phyloP scores from a whole-genome alignment of 2,329 filamentous ascomycete genomes.

The Colletotrichum incanum region DNA sequence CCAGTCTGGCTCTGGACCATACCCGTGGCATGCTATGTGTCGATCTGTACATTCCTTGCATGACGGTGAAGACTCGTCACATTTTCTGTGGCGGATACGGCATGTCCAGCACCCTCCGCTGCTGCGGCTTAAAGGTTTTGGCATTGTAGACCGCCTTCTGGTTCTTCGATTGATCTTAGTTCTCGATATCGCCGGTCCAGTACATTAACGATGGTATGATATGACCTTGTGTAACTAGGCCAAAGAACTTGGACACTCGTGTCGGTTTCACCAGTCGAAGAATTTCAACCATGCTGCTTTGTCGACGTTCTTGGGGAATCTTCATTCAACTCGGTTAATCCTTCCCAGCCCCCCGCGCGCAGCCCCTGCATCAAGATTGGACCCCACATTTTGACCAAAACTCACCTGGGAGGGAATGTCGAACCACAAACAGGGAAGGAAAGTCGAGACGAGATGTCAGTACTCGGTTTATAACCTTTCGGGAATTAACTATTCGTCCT shows the following conservation, averaged over 20 bases:
- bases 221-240: background rate
- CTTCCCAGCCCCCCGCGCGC: conserved; percentile 8
- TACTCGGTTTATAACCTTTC: background rate
- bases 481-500: too few species aligned
- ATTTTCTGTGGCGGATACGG: conserved; percentile 50
- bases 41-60: conserved; percentile 48
- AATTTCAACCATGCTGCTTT: background rate
- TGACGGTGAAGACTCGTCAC: conserved; percentile 47
- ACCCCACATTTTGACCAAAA: too few species aligned
- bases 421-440: conserved; percentile 18
- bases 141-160: conserved; percentile 6
- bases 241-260: background rate
- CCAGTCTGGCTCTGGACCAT: conserved; percentile 54
- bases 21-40: conserved; percentile 47
- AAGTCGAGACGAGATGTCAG: conserved; percentile 22
- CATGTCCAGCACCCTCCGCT: conserved; percentile 50
- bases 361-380: background rate
- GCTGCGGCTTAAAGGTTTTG: conserved; percentile 35
- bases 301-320: background rate
- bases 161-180: background rate
- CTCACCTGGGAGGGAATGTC: conserved; percentile 17
- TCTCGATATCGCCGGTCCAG: background rate
- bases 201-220: too few species aligned
- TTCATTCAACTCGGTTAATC: conserved; percentile 3
- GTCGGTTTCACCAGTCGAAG: background rate